Evolutionary conservation across 2,329 filamentous ascomycete genomes (phyloP), one percentile per base, ranked within the genome.

Genomic region (Chalaropsis thielavioides): DNA sequence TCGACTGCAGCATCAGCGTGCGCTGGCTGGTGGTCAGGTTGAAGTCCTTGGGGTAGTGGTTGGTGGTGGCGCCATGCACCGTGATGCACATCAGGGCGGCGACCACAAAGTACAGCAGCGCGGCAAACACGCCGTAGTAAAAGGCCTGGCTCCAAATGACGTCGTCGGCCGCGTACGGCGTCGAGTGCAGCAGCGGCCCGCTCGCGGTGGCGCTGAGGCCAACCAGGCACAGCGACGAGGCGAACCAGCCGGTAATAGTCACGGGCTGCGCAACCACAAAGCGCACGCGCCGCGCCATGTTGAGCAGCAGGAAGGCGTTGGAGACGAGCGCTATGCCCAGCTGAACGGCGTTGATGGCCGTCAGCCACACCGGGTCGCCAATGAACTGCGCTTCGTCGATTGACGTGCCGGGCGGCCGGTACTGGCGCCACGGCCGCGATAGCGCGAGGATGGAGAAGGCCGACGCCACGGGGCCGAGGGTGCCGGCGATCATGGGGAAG

Each of bases 1-100:
- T 95, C 1, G 90, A 95, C 74, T 96, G 92, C 35, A 96, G 76
- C 79, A 96, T 96, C 24, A 96, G 77, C 0, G 90, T 96, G 10
- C 92, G 83, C 73, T 96, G 92, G 67, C 87, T 87, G 63, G 86
- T 83, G 0, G 88, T 92, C 27, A 96, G 79, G 69, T 81, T 78
- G 69, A 96, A 96, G 70, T 90, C 86, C 69, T 89, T 87, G 6
- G 81, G 81, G 70, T 95, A 96, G 69, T 89, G 87, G 1, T 79
- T 78, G 0, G 72, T 70, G 17, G 83, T 82, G 59, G 91, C 92
- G 8, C 90, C 90, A 65, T 86, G 80, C 76, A 92, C 90, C 24
- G 92, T 96, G 64, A 90, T 74, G 69, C 87, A 81, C 74, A 96
- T 84, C 44, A 95, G 80, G 58, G 87, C 83, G 0, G 89, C 87